Conservation (phyloP, 345 rosid species). For the Balakata baccata region DNA sequence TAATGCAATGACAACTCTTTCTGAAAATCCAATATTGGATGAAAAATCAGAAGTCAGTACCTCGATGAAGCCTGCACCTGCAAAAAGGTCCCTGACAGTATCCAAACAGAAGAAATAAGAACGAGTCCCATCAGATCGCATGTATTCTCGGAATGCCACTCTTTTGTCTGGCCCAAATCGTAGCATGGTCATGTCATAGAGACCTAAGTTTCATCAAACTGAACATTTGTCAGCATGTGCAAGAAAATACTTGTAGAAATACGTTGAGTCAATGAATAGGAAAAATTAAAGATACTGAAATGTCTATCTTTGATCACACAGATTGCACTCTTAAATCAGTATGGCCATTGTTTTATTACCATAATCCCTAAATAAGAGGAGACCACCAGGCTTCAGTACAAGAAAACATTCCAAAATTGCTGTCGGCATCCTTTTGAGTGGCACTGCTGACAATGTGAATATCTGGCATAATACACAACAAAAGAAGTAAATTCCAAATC, state of each 20-base stretch:
- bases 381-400: slow-evolving; percentile 76
- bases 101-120: slow-evolving; percentile 84
- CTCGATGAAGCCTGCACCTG: slow-evolving; percentile 69
- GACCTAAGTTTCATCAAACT: slow-evolving; percentile 49
- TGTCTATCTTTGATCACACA: not conserved
- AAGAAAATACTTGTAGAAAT: not conserved
- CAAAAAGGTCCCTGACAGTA: slow-evolving; percentile 53
- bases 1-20: not conserved
- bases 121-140: slow-evolving; percentile 74
- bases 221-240: slow-evolving; percentile 11
- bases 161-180: slow-evolving; percentile 65
- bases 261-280: not conserved
- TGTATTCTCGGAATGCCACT: slow-evolving; percentile 73
- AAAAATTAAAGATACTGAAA: not conserved
- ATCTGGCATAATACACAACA: slow-evolving; percentile 42
- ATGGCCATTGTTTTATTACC: slow-evolving; percentile 44
- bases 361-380: slow-evolving; percentile 78
- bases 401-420: slow-evolving; percentile 60
- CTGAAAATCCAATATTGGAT: not conserved
- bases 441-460: slow-evolving; percentile 86
- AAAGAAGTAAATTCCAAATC: slow-evolving; percentile 10
- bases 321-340: not conserved
- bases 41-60: slow-evolving; percentile 30
- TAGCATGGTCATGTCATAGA: slow-evolving; percentile 93
- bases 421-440: slow-evolving; percentile 56